A percentile compares a stretch with the other conserved stretches of the same genome.
phyloP scores from a whole-genome alignment of 257 asterid species.

The Lavandula angustifolia region DNA sequence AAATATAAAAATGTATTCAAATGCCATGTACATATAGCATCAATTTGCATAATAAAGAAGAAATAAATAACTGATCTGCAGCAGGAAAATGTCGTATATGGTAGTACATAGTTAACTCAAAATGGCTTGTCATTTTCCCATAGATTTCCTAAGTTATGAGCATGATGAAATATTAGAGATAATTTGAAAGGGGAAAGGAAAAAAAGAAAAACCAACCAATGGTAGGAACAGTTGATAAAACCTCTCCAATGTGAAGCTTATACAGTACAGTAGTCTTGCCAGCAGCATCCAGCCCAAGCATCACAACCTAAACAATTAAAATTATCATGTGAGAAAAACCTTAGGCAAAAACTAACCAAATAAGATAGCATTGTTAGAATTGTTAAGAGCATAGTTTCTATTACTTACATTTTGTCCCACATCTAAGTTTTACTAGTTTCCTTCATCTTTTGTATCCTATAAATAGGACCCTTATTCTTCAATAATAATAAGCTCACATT shows the following conservation, averaged over 20 bases:
- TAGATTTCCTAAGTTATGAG: constrained; percentile 10
- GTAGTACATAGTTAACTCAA: constrained; percentile 9
- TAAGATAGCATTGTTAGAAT: too few relatives aligned
- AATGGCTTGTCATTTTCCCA: background rate
- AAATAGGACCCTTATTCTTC: too few relatives aligned
- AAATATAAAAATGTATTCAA: background rate
- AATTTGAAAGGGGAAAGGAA: background rate
- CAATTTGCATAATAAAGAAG: constrained; percentile 16
- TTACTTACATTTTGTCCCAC: too few relatives aligned
- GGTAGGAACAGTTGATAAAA: constrained; percentile 96
- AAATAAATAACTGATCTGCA: background rate
- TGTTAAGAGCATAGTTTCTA: too few relatives aligned
- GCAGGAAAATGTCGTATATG: background rate
- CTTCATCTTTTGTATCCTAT: too few relatives aligned
- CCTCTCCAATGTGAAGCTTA: constrained; percentile 98
- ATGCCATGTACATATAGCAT: background rate
- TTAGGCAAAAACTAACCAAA: constrained; percentile 11
- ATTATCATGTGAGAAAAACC: constrained; percentile 8
- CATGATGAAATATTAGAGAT: constrained; percentile 16
- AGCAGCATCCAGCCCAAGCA: constrained; percentile 99
- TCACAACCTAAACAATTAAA: constrained; percentile 69
- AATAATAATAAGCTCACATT: too few relatives aligned
- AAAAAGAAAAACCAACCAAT: constrained; percentile 61
- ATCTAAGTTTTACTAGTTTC: too few relatives aligned
- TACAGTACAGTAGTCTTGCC: constrained; percentile 97